A percentile compares a stretch with the other conserved stretches of the same genome.
Conservation (phyloP, 805 yeast species). For the Soucietia sequanensis region DNA sequence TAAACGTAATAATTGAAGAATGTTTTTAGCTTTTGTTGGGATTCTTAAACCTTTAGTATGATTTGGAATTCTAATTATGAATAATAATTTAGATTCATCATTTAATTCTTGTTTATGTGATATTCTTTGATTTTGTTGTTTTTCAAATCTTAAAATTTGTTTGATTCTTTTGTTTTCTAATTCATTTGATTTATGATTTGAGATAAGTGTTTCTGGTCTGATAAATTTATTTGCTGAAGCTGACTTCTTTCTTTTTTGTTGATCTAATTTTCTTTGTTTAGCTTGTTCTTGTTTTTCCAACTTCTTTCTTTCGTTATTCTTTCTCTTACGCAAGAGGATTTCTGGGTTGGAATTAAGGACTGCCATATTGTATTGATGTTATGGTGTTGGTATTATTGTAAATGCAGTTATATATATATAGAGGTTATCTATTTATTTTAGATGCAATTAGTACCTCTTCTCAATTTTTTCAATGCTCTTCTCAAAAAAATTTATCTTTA, state of each 20-base stretch:
- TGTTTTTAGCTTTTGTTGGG: conserved; percentile 61
- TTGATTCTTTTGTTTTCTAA: conserved; percentile 69
- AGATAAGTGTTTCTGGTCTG: conserved; percentile 73
- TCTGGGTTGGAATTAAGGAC: conserved; percentile 71
- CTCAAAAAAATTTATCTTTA: too few relatives aligned
- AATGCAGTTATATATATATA: too few relatives aligned
- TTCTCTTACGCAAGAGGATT: conserved; percentile 73
- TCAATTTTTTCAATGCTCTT: too few relatives aligned
- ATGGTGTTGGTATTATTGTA: not conserved
- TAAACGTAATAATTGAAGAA: conserved; percentile 62
- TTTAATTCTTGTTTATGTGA: conserved; percentile 34
- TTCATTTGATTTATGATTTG: conserved; percentile 60
- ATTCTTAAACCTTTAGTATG: conserved; percentile 58
- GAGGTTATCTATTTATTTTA: too few relatives aligned
- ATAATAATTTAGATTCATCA: conserved; percentile 48
- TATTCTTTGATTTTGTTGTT: conserved; percentile 35
- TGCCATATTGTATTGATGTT: conserved; percentile 26
- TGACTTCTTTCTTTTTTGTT: conserved; percentile 40
- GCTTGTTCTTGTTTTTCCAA: conserved; percentile 71
- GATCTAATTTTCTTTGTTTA: conserved; percentile 47
- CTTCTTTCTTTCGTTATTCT: conserved; percentile 71
- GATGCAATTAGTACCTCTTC: too few relatives aligned
- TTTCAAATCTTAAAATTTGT: conserved; percentile 57
- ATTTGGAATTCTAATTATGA: conserved; percentile 67
- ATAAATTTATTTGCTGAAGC: conserved; percentile 54